Base-by-base conservation (phyloP, 2,329 filamentous ascomycete species). In the Rosellinia necatrix region DNA sequence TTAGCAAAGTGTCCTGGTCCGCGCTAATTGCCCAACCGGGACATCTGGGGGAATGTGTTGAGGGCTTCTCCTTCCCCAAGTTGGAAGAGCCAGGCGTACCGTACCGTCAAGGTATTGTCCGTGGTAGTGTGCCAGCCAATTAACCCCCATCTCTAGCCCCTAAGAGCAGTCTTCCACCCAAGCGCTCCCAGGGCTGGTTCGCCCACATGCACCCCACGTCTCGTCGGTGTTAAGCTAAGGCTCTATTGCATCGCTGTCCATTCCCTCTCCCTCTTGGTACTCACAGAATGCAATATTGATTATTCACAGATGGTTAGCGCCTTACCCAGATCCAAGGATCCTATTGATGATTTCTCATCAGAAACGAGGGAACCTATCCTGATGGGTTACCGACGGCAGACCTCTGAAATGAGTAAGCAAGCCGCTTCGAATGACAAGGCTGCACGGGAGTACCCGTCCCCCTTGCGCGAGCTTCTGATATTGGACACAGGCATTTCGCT, bases 131-230 rank as follows among this genome's bases (percentile, higher is more conserved):
- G 9, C 19, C 10, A 4, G 12, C 2, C 38, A 25, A 6, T 27
- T 22, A 19, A 22, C 10, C 25, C 6, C 19, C 15, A 21, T 74
- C 59, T 68, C 76, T 78, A 76, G 15, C 35, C 32, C 85, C 85
- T 63, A 87, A 84, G 44, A 82, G 54, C 83, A 86, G 66, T 87
- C 84, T 65, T 88, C 85, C 24, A 88, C 72, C 75, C 81, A 85
- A 65, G 87, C 86, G 85, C 40, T 71, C 76, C 62, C 82, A 78
- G 25, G n/a, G 86, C 75, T 0, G 81, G 76, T 56, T 81, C 82
- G 6, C 85, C 85, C 7, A 88, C 80, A 68, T 87, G 81, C 79
- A 32, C 84, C 85, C 84, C 84, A 88, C 70, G 85, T 79, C 54
- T 81, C 79, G 15, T 80, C 79, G 64, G 83, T 76, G 37, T 83